Evolutionary conservation across 208 protist species (phyloP), one percentile per base, ranked within the genome.

Genomic region (Porcisia hertigi): DNA sequence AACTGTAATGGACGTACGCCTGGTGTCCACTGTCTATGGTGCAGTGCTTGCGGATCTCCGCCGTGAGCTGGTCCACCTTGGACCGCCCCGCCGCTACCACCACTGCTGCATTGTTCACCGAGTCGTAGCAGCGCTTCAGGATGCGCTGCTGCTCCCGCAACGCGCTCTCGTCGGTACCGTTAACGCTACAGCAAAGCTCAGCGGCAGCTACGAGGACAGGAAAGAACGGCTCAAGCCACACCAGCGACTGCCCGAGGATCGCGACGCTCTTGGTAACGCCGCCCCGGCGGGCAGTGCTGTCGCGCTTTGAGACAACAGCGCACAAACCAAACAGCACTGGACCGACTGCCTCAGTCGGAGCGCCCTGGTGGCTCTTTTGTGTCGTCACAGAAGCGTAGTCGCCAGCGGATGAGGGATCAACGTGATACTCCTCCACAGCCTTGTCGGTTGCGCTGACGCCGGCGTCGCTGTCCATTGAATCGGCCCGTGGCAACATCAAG

Each of bases 191-290:
- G 81, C 89, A 92, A 76, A 90, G 86, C 71, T 87, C 77, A 34
- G 92, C 89, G 0, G 89, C 88, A 55, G 90, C 85, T 3, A 92
- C 86, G 25, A 94, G 77, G 12, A 92, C 63, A 3, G 88, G 84
- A 69, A 92, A 94, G 76, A 96, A 94, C 25, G 83, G 82, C 76
- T 96, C 87, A 30, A 96, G 83, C 86, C 86, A 93, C 39, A 80
- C 79, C 45, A 94, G 66, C 12, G 86, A 94, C 0, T 86, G 88
- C 1, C 92, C 92, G 7, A 96, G 66, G 2, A 91, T 71, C 0
- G 92, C 89, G 25, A 96, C 88, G 66, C 84, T 90, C 77, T 96
- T 96, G n/a, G 87, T 96, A 54, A 93, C 87, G 58, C 92, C 89
- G 43, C 92, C 92, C 52, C 92, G 89, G 1, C 88, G 82, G 12